Evolutionary conservation across 345 rosid species (phyloP), one percentile per base, ranked within the genome.

Genomic region (Bruguiera sexangula): DNA sequence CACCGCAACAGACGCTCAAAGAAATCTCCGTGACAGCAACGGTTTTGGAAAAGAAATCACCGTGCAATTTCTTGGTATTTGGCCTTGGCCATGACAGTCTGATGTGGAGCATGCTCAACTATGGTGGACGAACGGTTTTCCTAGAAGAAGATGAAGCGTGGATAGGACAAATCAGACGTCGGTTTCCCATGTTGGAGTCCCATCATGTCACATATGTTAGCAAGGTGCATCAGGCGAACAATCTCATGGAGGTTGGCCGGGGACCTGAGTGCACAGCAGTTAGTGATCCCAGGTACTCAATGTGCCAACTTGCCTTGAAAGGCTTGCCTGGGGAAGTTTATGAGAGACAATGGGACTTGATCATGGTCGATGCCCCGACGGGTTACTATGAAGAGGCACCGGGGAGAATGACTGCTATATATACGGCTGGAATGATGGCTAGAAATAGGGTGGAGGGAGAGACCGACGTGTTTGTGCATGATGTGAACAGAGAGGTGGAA

Each of bases 361-460:
- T 43, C 50, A 13, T 43, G 50, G 18, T 43, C 3, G 50, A 43
- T 13, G 50, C 50, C 50, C 50, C 50, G 18, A 43, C 50, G 16
- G 50, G 50, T 18, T 43, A 43, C 50, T 43, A 43, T 13, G 50
- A 43, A 43, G 50, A 43, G 50, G 50, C 50, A 13, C 50, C 50
- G 5, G 50, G 50, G 50, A 11, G 50, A 13, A 43, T 43, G 50
- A 43, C 50, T 3, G 50, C 50, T 3, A 43, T 43, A 43, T 56
- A 87, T 74, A 88, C 96, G 0, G 96, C 96, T 0, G 99, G 96
- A 24, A 84, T 92, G 96, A 90, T 95, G 96, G 98, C 92, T 1
- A 81, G 99, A 80, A 88, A 87, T 75, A 72, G 78, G 73, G 63
- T 70, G 19, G 85, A 66, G 2, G 94, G 96, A 52, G 92, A 92